These are phyloP conservation scores for Rhinocladiella similis DNA, from an alignment of 2,329 filamentous ascomycete genomes.

Conservation along the genomic window DNA sequence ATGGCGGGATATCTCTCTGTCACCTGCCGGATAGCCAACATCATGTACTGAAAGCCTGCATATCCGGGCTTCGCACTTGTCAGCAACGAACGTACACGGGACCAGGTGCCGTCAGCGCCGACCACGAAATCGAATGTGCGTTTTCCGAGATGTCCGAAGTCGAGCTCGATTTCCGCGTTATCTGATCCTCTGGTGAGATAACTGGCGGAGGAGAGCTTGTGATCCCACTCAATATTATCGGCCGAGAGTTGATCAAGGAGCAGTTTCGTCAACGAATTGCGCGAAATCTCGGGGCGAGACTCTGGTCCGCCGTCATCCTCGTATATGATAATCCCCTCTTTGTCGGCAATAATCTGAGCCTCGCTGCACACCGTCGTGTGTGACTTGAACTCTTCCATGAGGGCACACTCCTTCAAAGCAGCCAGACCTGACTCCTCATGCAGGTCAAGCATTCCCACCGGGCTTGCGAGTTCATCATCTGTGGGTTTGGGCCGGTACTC, in stretches of 20 bases:
- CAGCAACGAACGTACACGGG: conserved; percentile 27
- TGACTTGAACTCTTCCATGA: conserved; percentile 31
- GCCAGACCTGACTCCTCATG: conserved; percentile 32
- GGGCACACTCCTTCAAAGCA: conserved; percentile 29
- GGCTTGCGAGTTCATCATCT: conserved; percentile 18
- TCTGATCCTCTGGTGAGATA: background rate
- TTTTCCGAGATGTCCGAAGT: conserved; percentile 5
- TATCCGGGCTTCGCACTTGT: conserved; percentile 29
- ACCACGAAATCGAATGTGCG: conserved; percentile 3
- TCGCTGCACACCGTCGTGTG: conserved; percentile 31
- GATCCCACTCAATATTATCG: conserved; percentile 29
- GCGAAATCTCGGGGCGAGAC: conserved; percentile 34
- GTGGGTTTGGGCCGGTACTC: conserved; percentile 35
- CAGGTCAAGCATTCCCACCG: conserved; percentile 32
- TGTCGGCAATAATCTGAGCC: conserved; percentile 19
- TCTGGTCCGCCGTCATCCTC: conserved; percentile 19
- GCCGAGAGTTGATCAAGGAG: conserved; percentile 31
- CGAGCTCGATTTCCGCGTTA: conserved; percentile 5
- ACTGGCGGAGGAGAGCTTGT: conserved; percentile 25
- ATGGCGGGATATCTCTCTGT: conserved; percentile 29
- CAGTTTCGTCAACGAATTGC: conserved; percentile 28
- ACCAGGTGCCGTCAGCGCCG: conserved; percentile 35
- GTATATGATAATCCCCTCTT: conserved; percentile 21
- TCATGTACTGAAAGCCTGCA: conserved; percentile 16
- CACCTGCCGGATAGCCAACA: conserved; percentile 25